phyloP scores from a whole-genome alignment of 441 rosid genomes.

The California macrophylla region DNA sequence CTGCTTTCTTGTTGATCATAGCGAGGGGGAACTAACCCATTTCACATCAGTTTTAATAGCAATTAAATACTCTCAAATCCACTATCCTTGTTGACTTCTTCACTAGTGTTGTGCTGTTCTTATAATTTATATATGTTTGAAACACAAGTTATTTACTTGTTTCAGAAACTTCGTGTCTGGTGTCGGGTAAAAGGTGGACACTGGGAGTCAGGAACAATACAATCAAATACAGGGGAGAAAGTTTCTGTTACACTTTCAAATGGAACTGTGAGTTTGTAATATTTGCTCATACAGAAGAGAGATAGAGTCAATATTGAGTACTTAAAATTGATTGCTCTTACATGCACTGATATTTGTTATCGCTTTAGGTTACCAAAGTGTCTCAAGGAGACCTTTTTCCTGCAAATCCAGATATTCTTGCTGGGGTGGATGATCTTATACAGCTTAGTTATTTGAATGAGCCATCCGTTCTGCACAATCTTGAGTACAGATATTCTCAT shows the following conservation, averaged over 20 bases:
- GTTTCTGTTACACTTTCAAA: constrained; percentile 51
- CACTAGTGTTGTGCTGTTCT: background rate
- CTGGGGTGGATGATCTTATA: constrained; percentile 83
- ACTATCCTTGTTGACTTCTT: background rate
- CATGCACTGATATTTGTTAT: constrained; percentile 20
- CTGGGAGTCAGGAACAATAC: constrained; percentile 76
- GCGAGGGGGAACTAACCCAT: background rate
- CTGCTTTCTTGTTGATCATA: background rate
- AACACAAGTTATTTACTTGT: constrained; percentile 11
- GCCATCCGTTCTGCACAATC: constrained; percentile 84
- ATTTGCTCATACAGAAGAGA: constrained; percentile 7
- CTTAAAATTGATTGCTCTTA: constrained; percentile 17
- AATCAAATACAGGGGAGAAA: constrained; percentile 63
- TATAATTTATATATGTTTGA: background rate
- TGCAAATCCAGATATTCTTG: constrained; percentile 82
- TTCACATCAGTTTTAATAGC: background rate
- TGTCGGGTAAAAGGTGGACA: constrained; percentile 48
- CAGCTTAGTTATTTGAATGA: constrained; percentile 95
- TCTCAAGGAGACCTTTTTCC: constrained; percentile 66
- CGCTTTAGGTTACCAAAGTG: constrained; percentile 61
- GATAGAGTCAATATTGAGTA: constrained; percentile 7
- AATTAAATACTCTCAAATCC: background rate
- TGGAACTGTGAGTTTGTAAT: constrained; percentile 50
- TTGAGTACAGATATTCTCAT: constrained; percentile 55
- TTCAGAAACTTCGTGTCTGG: constrained; percentile 81